These are phyloP conservation scores for Populus tomentosa DNA, from an alignment of 441 rosid genomes.

Conservation along the genomic window DNA sequence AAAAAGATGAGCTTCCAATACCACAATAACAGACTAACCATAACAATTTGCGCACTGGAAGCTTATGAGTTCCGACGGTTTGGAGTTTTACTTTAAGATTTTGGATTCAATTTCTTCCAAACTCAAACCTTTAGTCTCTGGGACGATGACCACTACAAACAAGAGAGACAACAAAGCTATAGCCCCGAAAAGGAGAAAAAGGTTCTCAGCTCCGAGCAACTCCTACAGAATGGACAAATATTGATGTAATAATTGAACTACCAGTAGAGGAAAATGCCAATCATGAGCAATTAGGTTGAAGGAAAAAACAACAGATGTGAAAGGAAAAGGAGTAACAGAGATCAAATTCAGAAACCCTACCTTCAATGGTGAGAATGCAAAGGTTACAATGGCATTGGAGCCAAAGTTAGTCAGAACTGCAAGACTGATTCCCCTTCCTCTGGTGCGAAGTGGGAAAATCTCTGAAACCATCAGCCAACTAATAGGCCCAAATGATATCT, in stretches of 20 bases:
- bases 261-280: background rate
- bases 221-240: slow-evolving; percentile 51
- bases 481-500: slow-evolving; percentile 95
- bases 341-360: slow-evolving; percentile 26
- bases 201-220: slow-evolving; percentile 77
- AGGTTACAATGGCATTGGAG: slow-evolving; percentile 92
- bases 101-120: slow-evolving; percentile 93
- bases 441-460: slow-evolving; percentile 83
- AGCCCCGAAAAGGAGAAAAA: slow-evolving; percentile 83
- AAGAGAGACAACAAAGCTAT: slow-evolving; percentile 66
- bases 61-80: background rate
- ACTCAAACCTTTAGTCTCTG: slow-evolving; percentile 97
- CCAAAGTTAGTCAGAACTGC: slow-evolving; percentile 96
- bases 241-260: slow-evolving; percentile 7
- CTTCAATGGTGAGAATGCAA: slow-evolving; percentile 92
- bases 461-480: slow-evolving; percentile 99
- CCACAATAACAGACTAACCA: background rate
- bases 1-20: slow-evolving; percentile 1
- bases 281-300: background rate
- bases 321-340: background rate
- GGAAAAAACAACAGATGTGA: background rate
- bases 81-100: slow-evolving; percentile 52
- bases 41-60: background rate
- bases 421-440: slow-evolving; percentile 85
- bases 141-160: slow-evolving; percentile 56